Evolutionary conservation across 176 grass and related monocot species (phyloP).

Genomic region (Phragmites australis): DNA sequence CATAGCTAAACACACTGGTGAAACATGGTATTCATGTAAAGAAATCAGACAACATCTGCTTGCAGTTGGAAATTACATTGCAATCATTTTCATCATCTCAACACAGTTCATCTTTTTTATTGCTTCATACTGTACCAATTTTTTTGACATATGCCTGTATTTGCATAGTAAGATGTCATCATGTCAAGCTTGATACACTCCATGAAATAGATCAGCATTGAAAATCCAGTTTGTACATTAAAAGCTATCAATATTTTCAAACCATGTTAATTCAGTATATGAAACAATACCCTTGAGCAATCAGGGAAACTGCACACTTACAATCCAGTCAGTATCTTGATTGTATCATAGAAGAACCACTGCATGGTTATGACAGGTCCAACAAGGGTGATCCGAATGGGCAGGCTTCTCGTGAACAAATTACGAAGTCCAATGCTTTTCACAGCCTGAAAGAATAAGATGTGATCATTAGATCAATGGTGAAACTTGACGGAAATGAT

Average conservation of each 20-base stretch:
- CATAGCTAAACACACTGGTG: not conserved
- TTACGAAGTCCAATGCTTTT: constrained; percentile 73
- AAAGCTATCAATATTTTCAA: not conserved
- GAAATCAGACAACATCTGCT: not conserved
- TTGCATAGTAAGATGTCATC: not conserved
- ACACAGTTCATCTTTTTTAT: not conserved
- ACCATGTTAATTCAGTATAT: constrained; percentile 1
- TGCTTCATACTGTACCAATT: not conserved
- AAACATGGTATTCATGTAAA: not conserved
- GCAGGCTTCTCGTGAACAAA: constrained; percentile 93
- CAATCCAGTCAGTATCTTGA: constrained; percentile 88
- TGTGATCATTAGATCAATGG: constrained; percentile 18
- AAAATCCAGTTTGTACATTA: not conserved
- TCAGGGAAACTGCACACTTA: constrained; percentile 53
- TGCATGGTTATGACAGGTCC: constrained; percentile 91
- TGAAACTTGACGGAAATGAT: not conserved
- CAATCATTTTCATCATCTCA: not conserved
- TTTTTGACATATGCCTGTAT: not conserved
- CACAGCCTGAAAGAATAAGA: constrained; percentile 58
- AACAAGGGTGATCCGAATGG: constrained; percentile 78
- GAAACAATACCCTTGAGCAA: not conserved
- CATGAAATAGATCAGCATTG: not conserved
- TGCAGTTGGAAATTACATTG: not conserved
- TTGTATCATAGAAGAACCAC: constrained; percentile 96
- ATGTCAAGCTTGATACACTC: not conserved